Evolutionary conservation across 768 basidiomycete species (phyloP).

Genomic region (Lactifluus piperatus): DNA sequence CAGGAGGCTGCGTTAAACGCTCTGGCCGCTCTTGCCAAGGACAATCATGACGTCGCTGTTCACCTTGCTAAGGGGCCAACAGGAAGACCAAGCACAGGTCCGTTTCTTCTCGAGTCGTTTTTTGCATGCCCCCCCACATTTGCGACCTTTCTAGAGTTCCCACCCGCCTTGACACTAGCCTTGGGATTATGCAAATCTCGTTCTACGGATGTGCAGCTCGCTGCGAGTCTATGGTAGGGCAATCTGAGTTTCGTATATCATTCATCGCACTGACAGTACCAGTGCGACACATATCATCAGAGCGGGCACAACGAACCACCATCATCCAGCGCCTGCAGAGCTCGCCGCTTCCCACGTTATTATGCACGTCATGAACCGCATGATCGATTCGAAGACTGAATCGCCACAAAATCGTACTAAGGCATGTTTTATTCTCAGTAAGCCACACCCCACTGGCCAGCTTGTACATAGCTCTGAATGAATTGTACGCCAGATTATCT

Average conservation of each 20-base stretch:
- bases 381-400: constrained; percentile 40
- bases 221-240: constrained; percentile 59
- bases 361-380: constrained; percentile 60
- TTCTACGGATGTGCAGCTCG: constrained; percentile 52
- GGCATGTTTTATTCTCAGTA: constrained; percentile 73
- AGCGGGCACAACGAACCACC: constrained; percentile 30
- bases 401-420: constrained; percentile 41
- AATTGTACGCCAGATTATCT: constrained; percentile 42
- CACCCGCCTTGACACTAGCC: constrained; percentile 36
- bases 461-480: not conserved
- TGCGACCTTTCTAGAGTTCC: constrained; percentile 5
- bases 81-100: constrained; percentile 11
- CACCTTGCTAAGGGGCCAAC: constrained; percentile 34
- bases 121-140: not conserved
- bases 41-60: constrained; percentile 45
- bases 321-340: constrained; percentile 31
- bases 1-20: constrained; percentile 61
- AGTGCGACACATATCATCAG: constrained; percentile 60
- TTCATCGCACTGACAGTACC: constrained; percentile 1
- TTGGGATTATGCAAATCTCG: constrained; percentile 51
- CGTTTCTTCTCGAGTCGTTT: not conserved
- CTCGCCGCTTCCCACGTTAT: constrained; percentile 45
- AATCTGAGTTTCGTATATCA: not conserved
- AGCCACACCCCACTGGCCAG: constrained; percentile 22
- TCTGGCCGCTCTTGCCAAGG: constrained; percentile 56